These are phyloP conservation scores for Vaccinium vitisidaea DNA, from an alignment of 148 eudicot genomes.

Conservation along the genomic window DNA sequence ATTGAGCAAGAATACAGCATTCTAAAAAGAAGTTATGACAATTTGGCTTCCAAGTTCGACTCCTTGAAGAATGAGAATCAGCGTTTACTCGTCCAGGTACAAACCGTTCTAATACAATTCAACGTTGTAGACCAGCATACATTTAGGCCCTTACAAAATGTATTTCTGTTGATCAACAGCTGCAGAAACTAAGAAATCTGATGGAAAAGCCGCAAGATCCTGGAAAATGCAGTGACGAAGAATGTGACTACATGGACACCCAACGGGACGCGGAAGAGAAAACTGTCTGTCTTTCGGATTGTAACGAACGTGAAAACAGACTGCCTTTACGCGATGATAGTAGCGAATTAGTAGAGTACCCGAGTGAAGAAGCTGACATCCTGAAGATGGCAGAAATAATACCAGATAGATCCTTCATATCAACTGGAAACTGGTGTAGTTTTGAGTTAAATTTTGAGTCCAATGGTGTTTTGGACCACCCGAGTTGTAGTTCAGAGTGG, in stretches of 20 bases:
- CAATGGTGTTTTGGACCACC: constrained; percentile 23
- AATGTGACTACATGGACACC: constrained; percentile 10
- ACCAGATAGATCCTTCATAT: constrained; percentile 20
- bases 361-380: constrained; percentile 17
- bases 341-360: constrained; percentile 11
- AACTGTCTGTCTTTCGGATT: neutral
- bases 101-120: neutral
- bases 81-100: constrained; percentile 40
- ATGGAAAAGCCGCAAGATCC: constrained; percentile 16
- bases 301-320: neutral
- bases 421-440: constrained; percentile 25
- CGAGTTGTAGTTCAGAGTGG: constrained; percentile 22
- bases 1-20: constrained; percentile 42
- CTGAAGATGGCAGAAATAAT: constrained; percentile 20
- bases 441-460: constrained; percentile 18
- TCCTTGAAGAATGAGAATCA: constrained; percentile 43
- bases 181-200: constrained; percentile 39
- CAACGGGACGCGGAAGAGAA: constrained; percentile 10
- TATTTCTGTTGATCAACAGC: constrained; percentile 25
- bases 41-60: constrained; percentile 38
- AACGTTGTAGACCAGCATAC: neutral
- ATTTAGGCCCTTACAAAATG: neutral
- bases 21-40: constrained; percentile 38
- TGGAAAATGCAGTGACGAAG: constrained; percentile 12
- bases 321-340: constrained; percentile 9